Evolutionary conservation across 2,329 filamentous ascomycete species (phyloP), one percentile per base, ranked within the genome.

Genomic region (Colletotrichum nymphaeae): DNA sequence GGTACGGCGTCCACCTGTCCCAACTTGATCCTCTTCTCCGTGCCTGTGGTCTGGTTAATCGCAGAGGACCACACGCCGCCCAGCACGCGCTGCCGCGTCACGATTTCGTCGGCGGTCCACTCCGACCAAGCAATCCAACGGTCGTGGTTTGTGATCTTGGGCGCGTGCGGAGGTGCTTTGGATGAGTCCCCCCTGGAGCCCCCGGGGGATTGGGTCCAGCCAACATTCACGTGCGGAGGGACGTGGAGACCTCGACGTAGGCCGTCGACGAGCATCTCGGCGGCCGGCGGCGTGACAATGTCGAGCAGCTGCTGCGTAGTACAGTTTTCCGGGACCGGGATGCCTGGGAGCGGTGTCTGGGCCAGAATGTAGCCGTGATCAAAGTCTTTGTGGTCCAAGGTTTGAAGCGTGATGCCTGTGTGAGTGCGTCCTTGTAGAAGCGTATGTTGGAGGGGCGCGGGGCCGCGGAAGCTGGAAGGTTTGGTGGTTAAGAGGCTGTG

Each of bases 391-490:
- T 91, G 88, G 81, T 98, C 91, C 49, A 99, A 88, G 0, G 96
- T 98, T 82, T 99, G 97, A 30, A 99, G 86, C 0, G 94, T 93
- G 26, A 98, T 88, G 28, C 97, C 97, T 0, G 93, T 94, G 72
- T 85, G 83, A 1, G 79, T 78, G 67, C 90, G 86, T 14, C 88
- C 84, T 32, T 88, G 84, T 16, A 98, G 86, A 46, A 98, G 87
- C n/a, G 94, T 91, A 81, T 95, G 93, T 75, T 97, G 93, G 16
- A 99, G 87, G 0, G 97, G 97, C 2, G 97, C 94, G 12, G 97
- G 90, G 2, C 97, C 97, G 71, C 93, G 92, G 72, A 98, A 91
- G 80, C 93, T 94, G 70, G 70, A 26, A 12, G 16, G 53, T 65
- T 59, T 60, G 70, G 24, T 30, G 14, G 12, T 75, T 75, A 52